Evolutionary conservation across 257 asterid species (phyloP).

Genomic region (Solanum commersonii): DNA sequence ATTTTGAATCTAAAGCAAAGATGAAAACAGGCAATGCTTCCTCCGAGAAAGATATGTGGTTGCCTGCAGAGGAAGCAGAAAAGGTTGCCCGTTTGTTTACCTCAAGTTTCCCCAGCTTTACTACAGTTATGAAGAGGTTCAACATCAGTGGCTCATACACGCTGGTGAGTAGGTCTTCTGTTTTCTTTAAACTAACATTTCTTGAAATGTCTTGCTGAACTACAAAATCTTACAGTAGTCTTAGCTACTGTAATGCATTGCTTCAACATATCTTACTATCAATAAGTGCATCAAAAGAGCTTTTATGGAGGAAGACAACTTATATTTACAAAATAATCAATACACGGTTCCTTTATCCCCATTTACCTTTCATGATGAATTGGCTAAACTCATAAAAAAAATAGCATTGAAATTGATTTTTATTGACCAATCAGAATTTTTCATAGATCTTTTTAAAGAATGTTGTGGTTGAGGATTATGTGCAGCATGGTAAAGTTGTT

Average conservation of each 20-base stretch:
- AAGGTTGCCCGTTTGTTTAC: conserved; percentile 57
- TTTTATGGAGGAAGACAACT: not conserved
- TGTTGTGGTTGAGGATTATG: not conserved
- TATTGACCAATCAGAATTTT: not conserved
- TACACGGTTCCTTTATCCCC: not conserved
- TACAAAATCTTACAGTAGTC: not conserved
- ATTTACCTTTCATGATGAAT: not conserved
- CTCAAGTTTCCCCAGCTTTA: conserved; percentile 62
- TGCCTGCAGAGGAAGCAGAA: conserved; percentile 78
- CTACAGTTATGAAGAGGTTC: conserved; percentile 80
- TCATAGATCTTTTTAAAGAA: not conserved
- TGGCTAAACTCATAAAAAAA: not conserved
- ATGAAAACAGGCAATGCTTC: conserved; percentile 18
- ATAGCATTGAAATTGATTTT: not conserved
- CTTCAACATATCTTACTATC: not conserved
- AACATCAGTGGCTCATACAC: conserved; percentile 91
- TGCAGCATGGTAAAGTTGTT: not conserved
- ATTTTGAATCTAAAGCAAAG: conserved; percentile 31
- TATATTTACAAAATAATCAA: not conserved
- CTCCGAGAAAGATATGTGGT: conserved; percentile 31
- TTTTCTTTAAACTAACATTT: not conserved
- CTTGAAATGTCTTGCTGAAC: not conserved
- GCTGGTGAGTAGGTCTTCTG: conserved; percentile 42
- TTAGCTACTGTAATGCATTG: not conserved
- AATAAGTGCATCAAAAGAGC: not conserved